Conservation (phyloP, 2,329 filamentous ascomycete species). For the Microcyclospora pomicola region DNA sequence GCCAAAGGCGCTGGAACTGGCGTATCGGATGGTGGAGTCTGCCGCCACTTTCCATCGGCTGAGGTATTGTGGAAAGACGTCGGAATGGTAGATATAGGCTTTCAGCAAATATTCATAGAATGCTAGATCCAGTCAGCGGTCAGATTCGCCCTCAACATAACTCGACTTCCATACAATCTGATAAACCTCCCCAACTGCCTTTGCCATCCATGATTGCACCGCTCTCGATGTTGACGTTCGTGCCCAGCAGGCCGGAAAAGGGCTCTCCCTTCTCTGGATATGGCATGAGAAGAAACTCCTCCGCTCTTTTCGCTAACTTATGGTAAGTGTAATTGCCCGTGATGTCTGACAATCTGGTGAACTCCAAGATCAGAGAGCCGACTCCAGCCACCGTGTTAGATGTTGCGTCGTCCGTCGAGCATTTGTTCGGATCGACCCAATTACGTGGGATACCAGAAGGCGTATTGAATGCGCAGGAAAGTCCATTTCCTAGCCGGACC, state of each 20-base stretch:
- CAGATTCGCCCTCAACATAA: neutral
- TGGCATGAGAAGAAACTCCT: conserved; percentile 12
- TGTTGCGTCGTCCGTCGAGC: conserved; percentile 12
- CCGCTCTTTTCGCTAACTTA: conserved; percentile 9
- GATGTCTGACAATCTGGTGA: conserved; percentile 13
- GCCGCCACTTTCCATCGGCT: conserved; percentile 18
- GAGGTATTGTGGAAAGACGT: conserved; percentile 13
- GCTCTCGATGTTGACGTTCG: conserved; percentile 13
- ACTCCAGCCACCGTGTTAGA: conserved; percentile 11
- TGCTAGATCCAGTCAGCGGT: conserved; percentile 6
- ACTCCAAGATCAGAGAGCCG: conserved; percentile 15
- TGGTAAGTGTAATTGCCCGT: conserved; percentile 13
- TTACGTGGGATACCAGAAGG: conserved; percentile 12
- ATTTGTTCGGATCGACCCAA: conserved; percentile 13
- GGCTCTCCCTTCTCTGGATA: conserved; percentile 10
- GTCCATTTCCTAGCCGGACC: conserved; percentile 9
- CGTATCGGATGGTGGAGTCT: conserved; percentile 19
- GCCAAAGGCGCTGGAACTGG: conserved; percentile 17
- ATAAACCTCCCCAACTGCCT: conserved; percentile 20
- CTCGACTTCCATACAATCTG: conserved; percentile 10
- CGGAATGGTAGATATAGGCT: conserved; percentile 21
- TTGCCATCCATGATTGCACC: conserved; percentile 15
- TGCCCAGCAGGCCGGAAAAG: conserved; percentile 19
- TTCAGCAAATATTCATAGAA: conserved; percentile 24
- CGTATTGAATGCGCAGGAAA: conserved; percentile 13